A percentile compares a stretch with the other conserved stretches of the same genome.
Evolutionary conservation across 306 rosid species (phyloP).

Genomic region (Carpinus viminea): DNA sequence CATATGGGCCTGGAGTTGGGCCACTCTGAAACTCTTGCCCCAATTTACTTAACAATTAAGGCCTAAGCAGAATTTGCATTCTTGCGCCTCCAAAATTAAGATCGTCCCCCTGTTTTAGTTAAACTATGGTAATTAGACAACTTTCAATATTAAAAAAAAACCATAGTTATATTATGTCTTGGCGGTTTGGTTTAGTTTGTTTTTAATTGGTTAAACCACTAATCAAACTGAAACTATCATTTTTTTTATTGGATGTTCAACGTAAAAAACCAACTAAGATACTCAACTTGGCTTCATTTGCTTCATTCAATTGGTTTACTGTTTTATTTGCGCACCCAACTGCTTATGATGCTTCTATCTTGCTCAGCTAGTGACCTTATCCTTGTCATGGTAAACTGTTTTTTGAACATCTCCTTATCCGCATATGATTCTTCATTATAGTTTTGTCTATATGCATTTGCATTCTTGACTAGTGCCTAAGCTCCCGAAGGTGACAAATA

Average conservation of each 20-base stretch:
- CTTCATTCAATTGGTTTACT: conserved; percentile 1
- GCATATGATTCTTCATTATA: conserved; percentile 2
- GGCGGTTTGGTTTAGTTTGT: not conserved
- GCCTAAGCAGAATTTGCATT: not conserved
- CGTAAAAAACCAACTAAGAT: not conserved
- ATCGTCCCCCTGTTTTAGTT: not conserved
- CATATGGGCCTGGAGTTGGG: not conserved
- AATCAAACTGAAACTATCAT: not conserved
- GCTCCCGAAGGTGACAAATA: conserved; percentile 95
- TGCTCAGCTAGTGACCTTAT: conserved; percentile 15
- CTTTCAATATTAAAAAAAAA: not conserved
- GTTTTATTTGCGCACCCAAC: not conserved
- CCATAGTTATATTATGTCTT: too few species aligned
- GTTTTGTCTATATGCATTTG: conserved; percentile 35
- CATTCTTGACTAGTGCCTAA: conserved; percentile 70
- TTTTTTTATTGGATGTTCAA: not conserved
- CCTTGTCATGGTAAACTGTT: conserved; percentile 9
- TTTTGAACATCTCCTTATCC: not conserved
- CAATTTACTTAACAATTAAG: not conserved
- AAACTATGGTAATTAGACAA: not conserved
- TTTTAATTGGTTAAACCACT: not conserved
- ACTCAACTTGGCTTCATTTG: not conserved
- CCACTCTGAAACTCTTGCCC: not conserved
- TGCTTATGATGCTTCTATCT: not conserved
- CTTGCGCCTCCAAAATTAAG: not conserved